These are phyloP conservation scores for Apophysomyces trapeziformis DNA, from an alignment of 371 early-diverging fungal species.

Conservation along the genomic window DNA sequence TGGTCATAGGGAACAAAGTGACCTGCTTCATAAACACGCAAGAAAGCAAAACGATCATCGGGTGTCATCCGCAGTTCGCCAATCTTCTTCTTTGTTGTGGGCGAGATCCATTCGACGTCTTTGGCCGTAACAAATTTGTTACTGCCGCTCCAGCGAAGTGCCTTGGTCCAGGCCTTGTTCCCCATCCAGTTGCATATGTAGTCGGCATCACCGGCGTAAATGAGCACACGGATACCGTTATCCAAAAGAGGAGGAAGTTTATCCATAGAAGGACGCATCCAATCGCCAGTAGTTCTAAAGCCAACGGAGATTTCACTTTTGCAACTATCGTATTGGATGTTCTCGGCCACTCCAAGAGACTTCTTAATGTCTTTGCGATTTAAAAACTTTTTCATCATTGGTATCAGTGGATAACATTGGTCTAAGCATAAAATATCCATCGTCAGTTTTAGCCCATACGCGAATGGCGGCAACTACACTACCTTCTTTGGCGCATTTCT, in stretches of 20 bases:
- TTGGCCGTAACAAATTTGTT: conserved; percentile 66
- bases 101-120: conserved; percentile 62
- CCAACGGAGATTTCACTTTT: conserved; percentile 80
- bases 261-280: conserved; percentile 86
- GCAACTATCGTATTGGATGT: conserved; percentile 76
- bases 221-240: conserved; percentile 76
- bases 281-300: conserved; percentile 86
- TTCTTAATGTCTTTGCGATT: conserved; percentile 81
- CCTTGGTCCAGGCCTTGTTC: conserved; percentile 89
- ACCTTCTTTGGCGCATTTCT: too few species aligned
- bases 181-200: conserved; percentile 93
- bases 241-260: conserved; percentile 80
- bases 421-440: conserved; percentile 25
- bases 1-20: conserved; percentile 85
- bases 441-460: too few species aligned
- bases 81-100: conserved; percentile 50
- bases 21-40: conserved; percentile 90
- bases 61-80: conserved; percentile 77
- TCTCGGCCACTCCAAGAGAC: conserved; percentile 70
- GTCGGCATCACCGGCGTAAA: conserved; percentile 92
- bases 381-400: conserved; percentile 75
- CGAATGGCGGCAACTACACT: too few species aligned
- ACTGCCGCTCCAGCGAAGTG: conserved; percentile 82
- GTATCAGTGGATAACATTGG: conserved; percentile 86
- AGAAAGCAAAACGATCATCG: conserved; percentile 78